Evolutionary conservation across 768 basidiomycete species (phyloP), one percentile per base, ranked within the genome.

Genomic region (Tubosaeta sp.): DNA sequence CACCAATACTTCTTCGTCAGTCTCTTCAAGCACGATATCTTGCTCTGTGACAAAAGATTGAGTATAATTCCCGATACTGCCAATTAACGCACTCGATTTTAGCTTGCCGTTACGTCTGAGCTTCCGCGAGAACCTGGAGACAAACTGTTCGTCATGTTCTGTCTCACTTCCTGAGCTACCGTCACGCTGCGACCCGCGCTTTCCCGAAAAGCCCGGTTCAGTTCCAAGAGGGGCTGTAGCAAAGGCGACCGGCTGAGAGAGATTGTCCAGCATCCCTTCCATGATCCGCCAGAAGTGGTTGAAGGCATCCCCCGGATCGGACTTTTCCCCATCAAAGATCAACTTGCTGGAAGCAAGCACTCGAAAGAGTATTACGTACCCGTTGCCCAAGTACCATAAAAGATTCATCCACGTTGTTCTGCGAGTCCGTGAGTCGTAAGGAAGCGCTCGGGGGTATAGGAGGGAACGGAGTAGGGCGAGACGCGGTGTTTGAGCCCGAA

Each of bases 271-370:
- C 81, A 90, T 85, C 35, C 84, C 87, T 67, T 92, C 88, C 74
- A 91, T 86, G 44, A 87, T 87, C 58, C 79, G 83, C 90, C 90
- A 93, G 62, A 92, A 93, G 59, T 89, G 80, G 62, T 90, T 90
- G 72, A 93, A 93, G 5, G 88, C 84, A 61, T 93, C 90, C 4
- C 86, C 82, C 3, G 89, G 84, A 61, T 93, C 90, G 52, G 84
- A 84, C 86, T 49, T 48, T 36, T 40, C 38, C 29, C 29, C 4
- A 31, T 21, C 41, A 29, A 40, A 27, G 40, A 38, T 44, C 22
- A 54, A 42, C 13, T 6, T 36, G 59, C 34, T 7, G 22, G 29
- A 59, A 44, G 38, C 41, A 14, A 35, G 10, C 35, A 53, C 44
- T 38, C 39, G 34, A 27, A 32, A 22, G n/a, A 29, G 43, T 6